Conservation (phyloP, 106 monocot genomes). For the Dendrobium huoshanense region DNA sequence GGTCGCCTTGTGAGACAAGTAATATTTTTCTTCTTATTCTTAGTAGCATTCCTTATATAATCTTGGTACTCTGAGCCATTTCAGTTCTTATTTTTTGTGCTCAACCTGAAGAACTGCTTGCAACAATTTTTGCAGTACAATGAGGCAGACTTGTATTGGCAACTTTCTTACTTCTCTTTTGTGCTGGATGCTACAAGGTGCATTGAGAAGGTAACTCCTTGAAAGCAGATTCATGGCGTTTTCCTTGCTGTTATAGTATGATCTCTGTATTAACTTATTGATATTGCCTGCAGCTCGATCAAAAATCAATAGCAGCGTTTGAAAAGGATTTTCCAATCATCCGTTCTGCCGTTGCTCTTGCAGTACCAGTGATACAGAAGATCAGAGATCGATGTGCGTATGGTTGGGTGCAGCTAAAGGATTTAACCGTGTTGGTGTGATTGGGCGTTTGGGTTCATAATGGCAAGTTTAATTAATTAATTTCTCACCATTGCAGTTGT, state of each 20-base stretch:
- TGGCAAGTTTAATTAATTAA: too few species aligned
- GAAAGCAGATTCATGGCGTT: background rate
- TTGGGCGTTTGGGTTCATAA: background rate
- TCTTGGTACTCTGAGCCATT: background rate
- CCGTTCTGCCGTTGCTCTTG: constrained; percentile 26
- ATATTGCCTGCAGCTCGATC: constrained; percentile 47
- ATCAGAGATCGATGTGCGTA: constrained; percentile 66
- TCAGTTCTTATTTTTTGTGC: background rate
- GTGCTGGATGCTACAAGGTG: constrained; percentile 56
- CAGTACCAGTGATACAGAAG: constrained; percentile 43
- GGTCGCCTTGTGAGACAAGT: constrained; percentile 82
- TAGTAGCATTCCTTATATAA: background rate
- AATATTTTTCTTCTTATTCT: background rate
- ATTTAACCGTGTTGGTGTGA: constrained; percentile 52
- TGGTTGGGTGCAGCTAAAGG: constrained; percentile 63
- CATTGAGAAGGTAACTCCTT: constrained; percentile 57
- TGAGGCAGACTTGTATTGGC: constrained; percentile 81
- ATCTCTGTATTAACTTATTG: background rate
- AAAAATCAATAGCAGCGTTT: constrained; percentile 21
- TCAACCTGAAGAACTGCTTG: background rate
- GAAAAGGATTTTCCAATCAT: constrained; percentile 48
- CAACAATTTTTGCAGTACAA: constrained; percentile 42
- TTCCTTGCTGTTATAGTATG: background rate
- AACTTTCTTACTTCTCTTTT: constrained; percentile 77
- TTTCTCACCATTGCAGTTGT: too few species aligned